Conservation (phyloP, 176 grass and related monocot species). For the Raddia distichophylla region DNA sequence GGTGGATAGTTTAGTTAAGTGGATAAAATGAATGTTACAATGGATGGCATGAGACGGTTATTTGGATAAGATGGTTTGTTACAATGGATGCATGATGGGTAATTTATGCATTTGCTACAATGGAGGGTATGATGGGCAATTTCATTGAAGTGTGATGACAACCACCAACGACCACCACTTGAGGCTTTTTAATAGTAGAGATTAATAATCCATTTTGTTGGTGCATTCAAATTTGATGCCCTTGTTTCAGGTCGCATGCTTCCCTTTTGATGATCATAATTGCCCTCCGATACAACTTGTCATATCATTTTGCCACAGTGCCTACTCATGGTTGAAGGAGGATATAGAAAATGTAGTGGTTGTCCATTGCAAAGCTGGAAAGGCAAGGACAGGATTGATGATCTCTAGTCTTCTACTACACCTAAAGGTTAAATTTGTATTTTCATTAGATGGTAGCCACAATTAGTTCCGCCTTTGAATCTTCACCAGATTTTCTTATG, state of each 20-base stretch:
- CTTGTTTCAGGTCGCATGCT: conserved; percentile 85
- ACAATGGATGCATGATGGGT: too few species aligned
- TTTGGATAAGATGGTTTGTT: too few species aligned
- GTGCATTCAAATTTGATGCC: conserved; percentile 25
- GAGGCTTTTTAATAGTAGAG: too few species aligned
- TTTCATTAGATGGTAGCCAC: conserved; percentile 22
- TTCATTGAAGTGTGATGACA: too few species aligned
- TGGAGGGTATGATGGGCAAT: too few species aligned
- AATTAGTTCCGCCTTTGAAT: neutral
- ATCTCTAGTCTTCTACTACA: conserved; percentile 94
- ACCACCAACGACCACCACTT: too few species aligned
- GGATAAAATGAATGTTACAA: too few species aligned
- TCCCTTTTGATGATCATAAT: conserved; percentile 99
- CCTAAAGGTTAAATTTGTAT: conserved; percentile 70
- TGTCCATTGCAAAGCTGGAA: conserved; percentile 98
- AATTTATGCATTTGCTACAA: too few species aligned
- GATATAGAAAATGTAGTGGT: conserved; percentile 99
- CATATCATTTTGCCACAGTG: conserved; percentile 96
- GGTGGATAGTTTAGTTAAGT: too few species aligned
- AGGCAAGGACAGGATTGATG: conserved; percentile 96
- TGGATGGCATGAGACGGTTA: too few species aligned
- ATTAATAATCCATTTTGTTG: neutral
- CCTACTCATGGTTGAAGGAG: conserved; percentile 98
- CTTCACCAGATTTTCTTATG: conserved; percentile 14
- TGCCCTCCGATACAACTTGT: conserved; percentile 96